Percentiles rank a stretch among this genome's conserved stretches.
Evolutionary conservation across 2,329 filamentous ascomycete species (phyloP).

Genomic region (Setomelanomma holmii): DNA sequence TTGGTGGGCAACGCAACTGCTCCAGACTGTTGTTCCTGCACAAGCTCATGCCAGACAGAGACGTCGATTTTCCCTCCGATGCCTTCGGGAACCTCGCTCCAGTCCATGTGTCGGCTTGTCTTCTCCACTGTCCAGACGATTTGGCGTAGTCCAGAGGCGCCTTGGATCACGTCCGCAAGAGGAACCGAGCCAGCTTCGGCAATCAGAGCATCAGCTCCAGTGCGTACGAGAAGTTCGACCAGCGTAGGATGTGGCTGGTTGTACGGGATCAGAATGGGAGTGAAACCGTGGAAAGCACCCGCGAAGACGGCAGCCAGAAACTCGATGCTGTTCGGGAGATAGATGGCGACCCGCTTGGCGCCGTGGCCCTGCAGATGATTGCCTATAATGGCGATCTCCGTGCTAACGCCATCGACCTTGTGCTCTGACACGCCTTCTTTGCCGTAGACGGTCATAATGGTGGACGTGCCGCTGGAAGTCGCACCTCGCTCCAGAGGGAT

Average conservation of each 20-base stretch:
- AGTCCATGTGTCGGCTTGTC: slow-evolving; percentile 91
- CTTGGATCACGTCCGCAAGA: slow-evolving; percentile 73
- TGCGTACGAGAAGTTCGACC: slow-evolving; percentile 73
- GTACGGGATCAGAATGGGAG: slow-evolving; percentile 84
- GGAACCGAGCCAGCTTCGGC: slow-evolving; percentile 88
- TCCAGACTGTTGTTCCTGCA: slow-evolving; percentile 67
- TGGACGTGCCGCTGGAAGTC: slow-evolving; percentile 69
- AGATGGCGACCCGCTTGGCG: slow-evolving; percentile 79
- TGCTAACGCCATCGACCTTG: slow-evolving; percentile 72
- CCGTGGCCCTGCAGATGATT: slow-evolving; percentile 74
- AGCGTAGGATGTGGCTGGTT: slow-evolving; percentile 74
- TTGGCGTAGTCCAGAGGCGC: slow-evolving; percentile 73
- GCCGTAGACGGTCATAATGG: slow-evolving; percentile 80
- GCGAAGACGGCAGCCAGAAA: slow-evolving; percentile 82
- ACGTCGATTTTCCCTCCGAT: slow-evolving; percentile 78
- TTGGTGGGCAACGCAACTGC: slow-evolving; percentile 70
- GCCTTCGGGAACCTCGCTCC: slow-evolving; percentile 85
- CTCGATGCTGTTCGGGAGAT: slow-evolving; percentile 92
- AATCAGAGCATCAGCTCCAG: slow-evolving; percentile 80
- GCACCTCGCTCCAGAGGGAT: slow-evolving; percentile 68
- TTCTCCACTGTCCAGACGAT: slow-evolving; percentile 93
- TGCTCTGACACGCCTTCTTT: slow-evolving; percentile 77
- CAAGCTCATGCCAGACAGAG: slow-evolving; percentile 90
- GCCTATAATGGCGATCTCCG: slow-evolving; percentile 88
- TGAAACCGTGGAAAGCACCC: slow-evolving; percentile 87